Base-by-base conservation (phyloP, 2,329 filamentous ascomycete species). In the Cercospora berteroae region DNA sequence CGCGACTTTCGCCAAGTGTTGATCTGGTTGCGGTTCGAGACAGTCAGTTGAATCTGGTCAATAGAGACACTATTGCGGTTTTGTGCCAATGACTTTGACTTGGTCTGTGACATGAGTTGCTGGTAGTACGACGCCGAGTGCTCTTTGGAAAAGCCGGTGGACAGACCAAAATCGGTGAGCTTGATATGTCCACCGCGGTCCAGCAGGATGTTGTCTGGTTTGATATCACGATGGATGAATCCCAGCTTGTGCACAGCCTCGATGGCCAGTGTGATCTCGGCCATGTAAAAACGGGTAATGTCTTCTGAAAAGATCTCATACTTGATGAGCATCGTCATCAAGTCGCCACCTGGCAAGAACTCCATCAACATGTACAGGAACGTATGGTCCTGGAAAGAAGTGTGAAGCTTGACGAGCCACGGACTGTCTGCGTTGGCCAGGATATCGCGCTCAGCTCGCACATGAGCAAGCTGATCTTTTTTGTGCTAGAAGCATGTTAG, bases 251-350 rank as follows among this genome's bases (percentile, higher is more conserved):
- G 95, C 50, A 99, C 95, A 13, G 95, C 95, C 78, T 99, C 95
- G 73, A 99, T 98, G n/a, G 95, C 95, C 77, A 98, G 86, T 25
- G 97, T 92, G 75, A 98, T 94, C 80, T 99, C 94, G 25, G 95
- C 95, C 88, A 99, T 99, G 81, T 99, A 99, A 81, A 99, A 99
- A 18, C 95, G 89, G 31, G 95, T 99, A 73, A 99, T 98, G 74
- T 99, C 95, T 80, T 98, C 94, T 0, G 93, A 96, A 80, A 99
- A 99, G 79, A 99, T 97, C 80, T 99, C 95, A 77, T 99, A 99
- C 85, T 98, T 99, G 84, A 99, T 99, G 74, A 99, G 85, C 95
- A 99, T 99, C 3, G 95, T 99, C 95, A 99, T 99, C 79, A 99
- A 81, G 83, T 99, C 95, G 80, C 95, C 95, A 80, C 95, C 95